These are phyloP conservation scores for Clarireedia homoeocarpa DNA, from an alignment of 2,329 filamentous ascomycete species.

Conservation along the genomic window DNA sequence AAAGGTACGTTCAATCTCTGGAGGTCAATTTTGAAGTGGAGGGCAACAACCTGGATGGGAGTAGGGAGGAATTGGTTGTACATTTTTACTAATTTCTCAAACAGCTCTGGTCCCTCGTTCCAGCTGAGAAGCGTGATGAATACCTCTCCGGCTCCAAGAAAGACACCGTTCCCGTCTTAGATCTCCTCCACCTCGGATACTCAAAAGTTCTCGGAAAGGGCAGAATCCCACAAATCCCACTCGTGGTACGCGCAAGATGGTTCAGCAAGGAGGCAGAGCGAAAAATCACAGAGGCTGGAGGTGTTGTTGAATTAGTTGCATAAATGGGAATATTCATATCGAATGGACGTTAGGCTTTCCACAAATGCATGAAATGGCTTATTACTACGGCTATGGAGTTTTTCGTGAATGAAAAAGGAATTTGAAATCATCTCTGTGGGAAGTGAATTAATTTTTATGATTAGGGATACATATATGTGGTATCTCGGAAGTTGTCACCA, in stretches of 20 bases:
- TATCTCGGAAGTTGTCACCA: constrained; percentile 13
- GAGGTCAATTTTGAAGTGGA: neutral
- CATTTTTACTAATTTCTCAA: neutral
- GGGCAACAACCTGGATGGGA: neutral
- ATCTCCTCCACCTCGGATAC: constrained; percentile 95
- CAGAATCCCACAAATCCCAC: constrained; percentile 82
- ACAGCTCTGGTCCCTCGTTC: constrained; percentile 92
- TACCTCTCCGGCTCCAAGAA: constrained; percentile 75
- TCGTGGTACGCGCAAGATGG: constrained; percentile 92
- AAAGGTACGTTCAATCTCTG: constrained; percentile 56
- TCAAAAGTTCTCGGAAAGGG: constrained; percentile 99
- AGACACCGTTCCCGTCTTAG: constrained; percentile 94
- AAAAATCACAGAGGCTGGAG: constrained; percentile 98
- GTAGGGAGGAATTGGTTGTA: neutral
- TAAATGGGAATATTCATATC: constrained; percentile 39
- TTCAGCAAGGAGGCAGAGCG: constrained; percentile 94
- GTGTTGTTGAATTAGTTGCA: constrained; percentile 91
- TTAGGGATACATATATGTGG: constrained; percentile 11
- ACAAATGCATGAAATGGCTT: constrained; percentile 9
- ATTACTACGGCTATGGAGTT: constrained; percentile 12
- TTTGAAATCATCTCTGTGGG: constrained; percentile 3
- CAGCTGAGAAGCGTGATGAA: constrained; percentile 83
- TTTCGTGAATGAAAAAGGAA: constrained; percentile 11
- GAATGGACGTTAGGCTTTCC: constrained; percentile 13
- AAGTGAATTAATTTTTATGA: constrained; percentile 12